phyloP scores from a whole-genome alignment of 1,284 basidiomycete genomes.

The Leccinum huronense region DNA sequence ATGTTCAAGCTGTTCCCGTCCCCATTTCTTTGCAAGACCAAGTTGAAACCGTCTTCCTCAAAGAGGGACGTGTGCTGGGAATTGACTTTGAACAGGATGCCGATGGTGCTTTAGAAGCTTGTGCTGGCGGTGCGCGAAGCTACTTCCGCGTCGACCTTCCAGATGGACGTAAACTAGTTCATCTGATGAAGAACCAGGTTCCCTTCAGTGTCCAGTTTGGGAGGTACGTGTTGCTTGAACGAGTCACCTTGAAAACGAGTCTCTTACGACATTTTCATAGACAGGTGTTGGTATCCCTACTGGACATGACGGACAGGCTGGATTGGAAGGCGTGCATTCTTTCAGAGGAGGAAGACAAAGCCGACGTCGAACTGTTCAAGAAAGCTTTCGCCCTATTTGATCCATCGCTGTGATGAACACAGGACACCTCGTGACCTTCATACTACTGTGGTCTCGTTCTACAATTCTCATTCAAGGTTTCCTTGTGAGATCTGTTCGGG shows the following conservation, averaged over 20 bases:
- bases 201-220: conserved; percentile 92
- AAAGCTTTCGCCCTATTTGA: conserved; percentile 76
- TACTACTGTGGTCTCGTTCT: neutral
- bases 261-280: conserved; percentile 40
- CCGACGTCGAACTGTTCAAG: conserved; percentile 81
- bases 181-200: conserved; percentile 72
- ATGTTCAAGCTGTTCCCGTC: conserved; percentile 85
- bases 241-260: conserved; percentile 1
- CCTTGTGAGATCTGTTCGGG: neutral
- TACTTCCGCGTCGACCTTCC: conserved; percentile 93
- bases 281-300: conserved; percentile 71
- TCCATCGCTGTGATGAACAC: conserved; percentile 37
- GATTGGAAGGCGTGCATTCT: conserved; percentile 91
- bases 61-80: conserved; percentile 62
- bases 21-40: conserved; percentile 59
- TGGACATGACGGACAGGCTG: conserved; percentile 72
- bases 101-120: conserved; percentile 59
- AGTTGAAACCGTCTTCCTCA: conserved; percentile 69
- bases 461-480: neutral
- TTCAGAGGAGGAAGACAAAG: conserved; percentile 77
- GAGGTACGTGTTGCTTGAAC: conserved; percentile 54
- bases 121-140: conserved; percentile 55
- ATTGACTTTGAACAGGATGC: conserved; percentile 68
- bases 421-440: neutral
- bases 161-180: conserved; percentile 80